A percentile compares a stretch with the other conserved stretches of the same genome.
phyloP scores from a whole-genome alignment of 805 yeast species.

The Pichia deserticola region DNA sequence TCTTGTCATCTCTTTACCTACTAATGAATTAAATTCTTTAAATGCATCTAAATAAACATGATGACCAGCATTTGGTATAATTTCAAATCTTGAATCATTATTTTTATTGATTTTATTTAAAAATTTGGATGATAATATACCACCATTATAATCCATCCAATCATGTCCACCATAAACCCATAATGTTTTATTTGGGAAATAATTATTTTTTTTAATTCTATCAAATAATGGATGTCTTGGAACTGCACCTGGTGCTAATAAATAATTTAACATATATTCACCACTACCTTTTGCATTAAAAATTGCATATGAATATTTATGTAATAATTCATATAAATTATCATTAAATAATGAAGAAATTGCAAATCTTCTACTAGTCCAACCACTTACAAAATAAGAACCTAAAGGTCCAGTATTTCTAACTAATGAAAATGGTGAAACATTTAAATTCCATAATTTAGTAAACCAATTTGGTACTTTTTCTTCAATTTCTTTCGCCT shows the following conservation, averaged over 20 bases:
- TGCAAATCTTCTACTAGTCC: slow-evolving; percentile 81
- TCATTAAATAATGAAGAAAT: slow-evolving; percentile 18
- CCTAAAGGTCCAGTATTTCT: slow-evolving; percentile 77
- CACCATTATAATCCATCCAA: slow-evolving; percentile 54
- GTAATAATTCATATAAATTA: slow-evolving; percentile 41
- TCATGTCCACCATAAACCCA: slow-evolving; percentile 85
- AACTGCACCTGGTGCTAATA: slow-evolving; percentile 85
- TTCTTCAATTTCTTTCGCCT: slow-evolving; percentile 22
- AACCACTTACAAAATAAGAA: slow-evolving; percentile 76
- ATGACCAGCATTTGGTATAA: slow-evolving; percentile 59
- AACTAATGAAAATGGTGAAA: slow-evolving; percentile 79
- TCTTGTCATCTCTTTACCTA: slow-evolving; percentile 44
- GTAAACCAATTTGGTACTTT: slow-evolving; percentile 70
- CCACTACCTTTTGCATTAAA: slow-evolving; percentile 89
- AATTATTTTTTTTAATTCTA: slow-evolving; percentile 35
- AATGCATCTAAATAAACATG: slow-evolving; percentile 71
- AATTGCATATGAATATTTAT: slow-evolving; percentile 73
- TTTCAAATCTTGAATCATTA: slow-evolving; percentile 17
- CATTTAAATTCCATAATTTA: slow-evolving; percentile 66
- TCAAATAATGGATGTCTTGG: slow-evolving; percentile 68
- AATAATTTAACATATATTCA: slow-evolving; percentile 79
- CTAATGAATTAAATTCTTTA: slow-evolving; percentile 41
- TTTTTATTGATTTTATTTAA: slow-evolving; percentile 26
- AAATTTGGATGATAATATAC: slow-evolving; percentile 29
- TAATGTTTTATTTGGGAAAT: slow-evolving; percentile 28